A percentile compares a stretch with the other conserved stretches of the same genome.
Conservation (phyloP, 2,329 filamentous ascomycete genomes). For the Monosporascus ibericus region DNA sequence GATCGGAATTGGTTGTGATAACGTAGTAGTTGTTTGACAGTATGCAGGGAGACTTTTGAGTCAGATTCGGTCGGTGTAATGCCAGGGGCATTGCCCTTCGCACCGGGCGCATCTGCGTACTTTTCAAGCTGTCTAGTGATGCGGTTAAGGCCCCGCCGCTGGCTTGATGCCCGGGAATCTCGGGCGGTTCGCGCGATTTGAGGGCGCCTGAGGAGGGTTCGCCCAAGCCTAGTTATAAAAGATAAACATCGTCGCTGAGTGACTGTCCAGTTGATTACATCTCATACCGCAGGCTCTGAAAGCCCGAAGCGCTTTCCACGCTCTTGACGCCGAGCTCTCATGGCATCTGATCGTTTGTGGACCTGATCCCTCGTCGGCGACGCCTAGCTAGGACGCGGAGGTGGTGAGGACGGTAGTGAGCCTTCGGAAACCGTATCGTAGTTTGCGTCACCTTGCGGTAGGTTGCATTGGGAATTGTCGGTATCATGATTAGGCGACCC, state of each 20-base stretch:
- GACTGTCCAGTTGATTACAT: constrained; percentile 39
- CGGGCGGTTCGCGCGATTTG: constrained; percentile 3
- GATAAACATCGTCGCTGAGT: constrained; percentile 39
- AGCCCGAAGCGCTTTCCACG: constrained; percentile 24
- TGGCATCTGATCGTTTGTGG: constrained; percentile 8
- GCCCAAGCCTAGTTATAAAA: constrained; percentile 21
- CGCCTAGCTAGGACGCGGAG: not conserved
- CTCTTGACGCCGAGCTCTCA: constrained; percentile 5
- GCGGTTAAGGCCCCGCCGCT: constrained; percentile 33
- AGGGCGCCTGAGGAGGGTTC: constrained; percentile 1
- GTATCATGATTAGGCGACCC: not conserved
- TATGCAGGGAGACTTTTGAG: constrained; percentile 40
- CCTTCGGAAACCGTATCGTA: not conserved
- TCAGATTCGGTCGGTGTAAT: constrained; percentile 34
- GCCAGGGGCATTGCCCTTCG: constrained; percentile 29
- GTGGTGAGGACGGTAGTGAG: not conserved
- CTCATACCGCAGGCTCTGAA: constrained; percentile 34
- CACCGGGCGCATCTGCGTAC: constrained; percentile 32
- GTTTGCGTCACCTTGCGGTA: not conserved
- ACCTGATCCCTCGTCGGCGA: constrained; percentile 1
- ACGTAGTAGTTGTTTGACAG: constrained; percentile 46
- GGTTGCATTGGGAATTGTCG: constrained; percentile 4
- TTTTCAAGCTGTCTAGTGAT: constrained; percentile 36
- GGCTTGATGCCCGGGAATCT: constrained; percentile 34
- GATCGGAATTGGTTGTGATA: constrained; percentile 47